Evolutionary conservation across 2,329 filamentous ascomycete genomes (phyloP), one percentile per base, ranked within the genome.

Genomic region (Trichoderma sp.): DNA sequence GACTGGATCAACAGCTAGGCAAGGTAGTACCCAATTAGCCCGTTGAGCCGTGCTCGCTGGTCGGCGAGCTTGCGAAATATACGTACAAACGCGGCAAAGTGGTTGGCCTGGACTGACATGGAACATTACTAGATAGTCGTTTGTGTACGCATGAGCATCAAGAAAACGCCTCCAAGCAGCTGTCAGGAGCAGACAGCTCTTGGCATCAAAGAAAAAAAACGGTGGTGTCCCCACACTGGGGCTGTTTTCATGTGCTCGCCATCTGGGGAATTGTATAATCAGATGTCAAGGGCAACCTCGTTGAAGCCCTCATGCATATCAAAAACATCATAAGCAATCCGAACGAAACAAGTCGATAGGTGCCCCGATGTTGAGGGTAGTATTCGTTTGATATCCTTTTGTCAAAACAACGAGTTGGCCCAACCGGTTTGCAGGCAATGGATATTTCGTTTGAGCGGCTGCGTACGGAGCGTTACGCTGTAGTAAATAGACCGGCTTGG

Each of bases 71-170:
- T 26, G 65, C 36, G 34, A 68, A 68, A 59, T 68, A 62, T 69
- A 53, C n/a, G 28, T 50, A 61, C 67, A 61, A 69, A 69, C 67
- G 55, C 39, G 57, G 57, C 57, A 69, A 62, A 17, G 67, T 28
- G 55, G 34, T 61, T 53, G 34, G 34, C 53, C 36, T 50, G 67
- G 67, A 53, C 43, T 53, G 57, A 61, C 66, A 61, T 34, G 55
- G 66, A 68, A 30, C 55, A 68, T 59, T 61, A 68, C 55, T 68
- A 47, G 55, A 61, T 26, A 23, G 28, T 53, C 62, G n/a, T 53
- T 62, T 62, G 32, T 12, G 66, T 30, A 61, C 43, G 36, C 55
- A 34, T 58, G 34, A 43, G 66, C 55, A 47, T 61, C 34, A 32
- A 34, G 20, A 36, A 62, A 61, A 53, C 15, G 32, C 36, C 26